Conservation (phyloP, 495 filamentous ascomycete genomes). For the Penicillium canescens region DNA sequence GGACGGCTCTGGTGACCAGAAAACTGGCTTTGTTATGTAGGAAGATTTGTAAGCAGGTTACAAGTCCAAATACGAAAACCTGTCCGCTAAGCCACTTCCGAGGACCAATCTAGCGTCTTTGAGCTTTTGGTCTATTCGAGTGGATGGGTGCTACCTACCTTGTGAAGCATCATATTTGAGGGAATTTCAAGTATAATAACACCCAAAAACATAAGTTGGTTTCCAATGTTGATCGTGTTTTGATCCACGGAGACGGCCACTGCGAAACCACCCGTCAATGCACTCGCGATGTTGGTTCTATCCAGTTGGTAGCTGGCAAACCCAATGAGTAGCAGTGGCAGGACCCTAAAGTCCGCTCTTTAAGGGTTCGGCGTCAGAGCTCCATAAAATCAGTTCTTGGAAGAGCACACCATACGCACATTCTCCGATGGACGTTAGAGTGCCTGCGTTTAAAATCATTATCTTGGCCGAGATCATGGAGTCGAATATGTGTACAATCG, state of each 20-base stretch:
- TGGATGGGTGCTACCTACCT: conserved; percentile 3
- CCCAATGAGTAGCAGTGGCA: conserved; percentile 48
- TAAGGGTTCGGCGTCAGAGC: too few relatives aligned
- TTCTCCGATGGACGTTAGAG: too few relatives aligned
- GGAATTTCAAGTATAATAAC: conserved; percentile 57
- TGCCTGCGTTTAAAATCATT: too few relatives aligned
- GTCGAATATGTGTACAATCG: too few relatives aligned
- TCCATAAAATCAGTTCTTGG: too few relatives aligned
- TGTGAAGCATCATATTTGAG: conserved; percentile 44
- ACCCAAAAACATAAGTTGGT: conserved; percentile 52
- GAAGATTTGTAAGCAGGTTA: conserved; percentile 54
- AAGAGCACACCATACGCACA: too few relatives aligned
- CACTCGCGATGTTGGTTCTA: conserved; percentile 46
- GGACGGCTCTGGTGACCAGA: conserved; percentile 42
- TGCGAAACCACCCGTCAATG: conserved; percentile 45
- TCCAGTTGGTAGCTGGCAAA: conserved; percentile 54
- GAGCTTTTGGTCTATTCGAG: neutral
- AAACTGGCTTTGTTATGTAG: conserved; percentile 45
- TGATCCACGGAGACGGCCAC: conserved; percentile 45
- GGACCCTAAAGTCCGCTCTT: conserved; percentile 41
- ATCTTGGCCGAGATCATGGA: too few relatives aligned
- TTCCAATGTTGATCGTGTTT: conserved; percentile 55
- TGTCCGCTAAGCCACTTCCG: conserved; percentile 50
- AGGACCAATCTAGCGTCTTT: conserved; percentile 43
- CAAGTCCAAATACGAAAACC: conserved; percentile 51